phyloP scores from a whole-genome alignment of 73 alveolate genomes.

The Symbiodinium pilosum region DNA sequence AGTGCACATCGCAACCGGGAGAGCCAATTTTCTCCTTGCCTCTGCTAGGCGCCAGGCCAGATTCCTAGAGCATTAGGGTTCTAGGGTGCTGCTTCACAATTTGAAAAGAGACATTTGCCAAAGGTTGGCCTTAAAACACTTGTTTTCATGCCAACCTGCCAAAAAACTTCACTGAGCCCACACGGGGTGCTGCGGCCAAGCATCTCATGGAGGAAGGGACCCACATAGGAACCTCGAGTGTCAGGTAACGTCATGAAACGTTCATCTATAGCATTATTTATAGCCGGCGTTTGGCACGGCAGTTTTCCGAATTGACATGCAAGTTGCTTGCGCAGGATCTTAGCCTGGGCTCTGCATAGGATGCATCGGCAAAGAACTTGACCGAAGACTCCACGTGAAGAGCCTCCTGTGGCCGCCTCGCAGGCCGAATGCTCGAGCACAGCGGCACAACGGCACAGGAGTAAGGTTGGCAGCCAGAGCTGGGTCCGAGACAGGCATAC shows the following conservation, averaged over 20 bases:
- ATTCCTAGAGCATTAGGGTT: neutral
- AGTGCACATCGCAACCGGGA: conserved; percentile 33
- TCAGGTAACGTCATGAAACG: neutral
- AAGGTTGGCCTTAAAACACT: no score
- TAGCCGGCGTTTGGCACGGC: no score
- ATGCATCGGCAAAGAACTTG: conserved; percentile 72
- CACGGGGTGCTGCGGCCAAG: neutral
- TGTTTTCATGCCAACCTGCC: no score
- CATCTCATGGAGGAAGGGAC: conserved; percentile 71
- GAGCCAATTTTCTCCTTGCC: conserved; percentile 71
- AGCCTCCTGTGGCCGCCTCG: conserved; percentile 61
- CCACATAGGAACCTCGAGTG: conserved; percentile 56
- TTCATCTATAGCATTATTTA: neutral
- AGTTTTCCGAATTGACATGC: neutral
- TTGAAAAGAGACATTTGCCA: no score
- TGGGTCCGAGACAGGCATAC: conserved; percentile 42
- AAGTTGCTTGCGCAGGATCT: conserved; percentile 25
- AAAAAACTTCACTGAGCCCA: no score
- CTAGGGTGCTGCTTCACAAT: no score
- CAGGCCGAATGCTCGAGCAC: neutral
- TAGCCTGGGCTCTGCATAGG: conserved; percentile 30
- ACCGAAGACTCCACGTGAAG: conserved; percentile 69
- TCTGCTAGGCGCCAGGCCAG: conserved; percentile 90
- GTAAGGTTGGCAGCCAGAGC: neutral
- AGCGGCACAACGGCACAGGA: no score